Conservation (phyloP, 2,329 filamentous ascomycete genomes). For the Aspergillus neoniger region DNA sequence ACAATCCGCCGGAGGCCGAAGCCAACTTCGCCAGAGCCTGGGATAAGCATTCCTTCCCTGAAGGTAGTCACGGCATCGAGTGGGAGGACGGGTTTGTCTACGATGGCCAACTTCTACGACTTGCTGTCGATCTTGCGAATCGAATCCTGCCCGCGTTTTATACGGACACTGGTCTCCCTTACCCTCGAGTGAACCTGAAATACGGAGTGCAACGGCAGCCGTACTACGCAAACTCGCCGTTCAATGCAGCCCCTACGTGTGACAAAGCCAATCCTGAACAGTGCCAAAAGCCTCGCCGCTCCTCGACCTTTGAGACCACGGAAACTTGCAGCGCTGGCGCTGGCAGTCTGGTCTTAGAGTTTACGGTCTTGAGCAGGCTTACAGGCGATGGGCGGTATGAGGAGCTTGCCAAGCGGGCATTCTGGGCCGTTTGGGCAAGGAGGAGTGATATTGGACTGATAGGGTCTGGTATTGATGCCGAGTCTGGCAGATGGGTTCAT, state of each 20-base stretch:
- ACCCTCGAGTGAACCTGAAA: conserved; percentile 88
- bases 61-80: conserved; percentile 50
- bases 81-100: conserved; percentile 82
- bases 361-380: conserved; percentile 83
- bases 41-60: conserved; percentile 36
- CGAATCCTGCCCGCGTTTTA: conserved; percentile 89
- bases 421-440: conserved; percentile 94
- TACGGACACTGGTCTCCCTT: conserved; percentile 86
- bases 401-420: conserved; percentile 82
- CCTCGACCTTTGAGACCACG: conserved; percentile 67
- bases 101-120: conserved; percentile 83
- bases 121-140: conserved; percentile 81
- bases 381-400: conserved; percentile 89
- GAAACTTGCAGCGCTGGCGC: conserved; percentile 97
- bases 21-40: conserved; percentile 43
- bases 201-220: conserved; percentile 69
- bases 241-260: conserved; percentile 58
- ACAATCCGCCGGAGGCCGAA: conserved; percentile 56
- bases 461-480: conserved; percentile 88
- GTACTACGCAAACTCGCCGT: conserved; percentile 83
- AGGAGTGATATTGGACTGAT: conserved; percentile 84
- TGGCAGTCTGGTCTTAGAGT: conserved; percentile 92
- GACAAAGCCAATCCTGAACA: conserved; percentile 46
- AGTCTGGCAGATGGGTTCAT: conserved; percentile 85
- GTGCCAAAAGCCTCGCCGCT: conserved; percentile 39